Evolutionary conservation across 192 early-diverging fungal genomes (phyloP).

Genomic region (Obelidium mucronatum): DNA sequence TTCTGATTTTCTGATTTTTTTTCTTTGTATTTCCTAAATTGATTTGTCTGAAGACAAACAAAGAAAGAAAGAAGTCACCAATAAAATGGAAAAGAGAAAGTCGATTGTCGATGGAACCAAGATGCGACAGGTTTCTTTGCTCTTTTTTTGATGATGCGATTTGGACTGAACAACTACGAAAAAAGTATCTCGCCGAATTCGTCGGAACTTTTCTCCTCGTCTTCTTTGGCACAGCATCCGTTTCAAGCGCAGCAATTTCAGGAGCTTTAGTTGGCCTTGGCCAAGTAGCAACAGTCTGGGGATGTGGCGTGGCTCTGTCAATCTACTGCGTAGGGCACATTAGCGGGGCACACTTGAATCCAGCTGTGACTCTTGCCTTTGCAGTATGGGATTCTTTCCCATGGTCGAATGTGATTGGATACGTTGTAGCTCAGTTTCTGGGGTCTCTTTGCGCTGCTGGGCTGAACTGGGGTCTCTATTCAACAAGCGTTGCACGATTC

Average conservation of each 20-base stretch:
- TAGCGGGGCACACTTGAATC: slow-evolving; percentile 49
- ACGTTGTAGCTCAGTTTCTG: slow-evolving; percentile 38
- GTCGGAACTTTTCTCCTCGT: slow-evolving; percentile 49
- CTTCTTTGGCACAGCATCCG: slow-evolving; percentile 37
- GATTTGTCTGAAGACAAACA: too few relatives aligned
- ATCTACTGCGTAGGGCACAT: slow-evolving; percentile 41
- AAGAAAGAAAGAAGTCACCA: too few relatives aligned
- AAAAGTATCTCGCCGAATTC: slow-evolving; percentile 42
- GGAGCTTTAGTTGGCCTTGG: slow-evolving; percentile 29
- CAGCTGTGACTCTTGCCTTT: slow-evolving; percentile 38
- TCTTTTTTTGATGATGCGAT: too few relatives aligned
- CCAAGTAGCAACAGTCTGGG: slow-evolving; percentile 42
- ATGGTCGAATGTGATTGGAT: slow-evolving; percentile 36
- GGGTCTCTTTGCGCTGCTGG: slow-evolving; percentile 42
- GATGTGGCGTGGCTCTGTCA: slow-evolving; percentile 41
- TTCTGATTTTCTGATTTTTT: too few relatives aligned
- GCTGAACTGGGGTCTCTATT: slow-evolving; percentile 34
- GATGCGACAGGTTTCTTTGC: too few relatives aligned
- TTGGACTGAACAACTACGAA: too few relatives aligned
- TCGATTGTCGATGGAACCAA: too few relatives aligned
- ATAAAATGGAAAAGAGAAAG: too few relatives aligned
- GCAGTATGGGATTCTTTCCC: slow-evolving; percentile 31
- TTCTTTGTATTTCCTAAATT: too few relatives aligned
- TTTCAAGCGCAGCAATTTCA: slow-evolving; percentile 17
- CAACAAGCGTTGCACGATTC: slow-evolving; percentile 18